A percentile compares a stretch with the other conserved stretches of the same genome.
Conservation (phyloP, 148 eudicot genomes). For the Fagopyrum esculentum region DNA sequence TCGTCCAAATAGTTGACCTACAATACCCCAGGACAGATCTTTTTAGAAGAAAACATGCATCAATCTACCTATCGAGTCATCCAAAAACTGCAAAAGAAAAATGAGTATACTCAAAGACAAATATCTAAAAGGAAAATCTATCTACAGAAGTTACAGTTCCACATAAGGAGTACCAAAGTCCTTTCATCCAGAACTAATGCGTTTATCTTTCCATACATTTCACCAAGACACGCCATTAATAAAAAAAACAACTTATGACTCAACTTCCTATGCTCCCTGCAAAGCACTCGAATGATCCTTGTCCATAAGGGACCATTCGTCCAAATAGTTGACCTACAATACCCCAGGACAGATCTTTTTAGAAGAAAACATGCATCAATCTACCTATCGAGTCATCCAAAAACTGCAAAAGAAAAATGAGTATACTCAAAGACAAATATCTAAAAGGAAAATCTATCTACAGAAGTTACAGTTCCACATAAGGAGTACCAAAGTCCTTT, state of each 20-base stretch:
- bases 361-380: conserved; percentile 1
- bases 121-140: neutral
- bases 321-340: conserved; percentile 61
- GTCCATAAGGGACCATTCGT: conserved; percentile 81
- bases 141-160: neutral
- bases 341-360: neutral
- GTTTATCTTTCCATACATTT: neutral
- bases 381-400: neutral
- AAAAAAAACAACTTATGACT: neutral
- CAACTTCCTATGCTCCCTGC: conserved; percentile 78
- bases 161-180: neutral
- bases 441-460: neutral
- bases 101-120: neutral
- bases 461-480: neutral
- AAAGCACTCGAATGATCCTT: conserved; percentile 61
- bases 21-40: conserved; percentile 13
- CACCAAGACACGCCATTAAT: neutral
- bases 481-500: neutral
- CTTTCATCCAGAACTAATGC: neutral
- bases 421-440: neutral
- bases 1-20: conserved; percentile 71
- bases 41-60: neutral
- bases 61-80: neutral
- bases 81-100: neutral
- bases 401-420: neutral